phyloP scores from a whole-genome alignment of 371 early-diverging fungal species.

The Coemansia sp. region DNA sequence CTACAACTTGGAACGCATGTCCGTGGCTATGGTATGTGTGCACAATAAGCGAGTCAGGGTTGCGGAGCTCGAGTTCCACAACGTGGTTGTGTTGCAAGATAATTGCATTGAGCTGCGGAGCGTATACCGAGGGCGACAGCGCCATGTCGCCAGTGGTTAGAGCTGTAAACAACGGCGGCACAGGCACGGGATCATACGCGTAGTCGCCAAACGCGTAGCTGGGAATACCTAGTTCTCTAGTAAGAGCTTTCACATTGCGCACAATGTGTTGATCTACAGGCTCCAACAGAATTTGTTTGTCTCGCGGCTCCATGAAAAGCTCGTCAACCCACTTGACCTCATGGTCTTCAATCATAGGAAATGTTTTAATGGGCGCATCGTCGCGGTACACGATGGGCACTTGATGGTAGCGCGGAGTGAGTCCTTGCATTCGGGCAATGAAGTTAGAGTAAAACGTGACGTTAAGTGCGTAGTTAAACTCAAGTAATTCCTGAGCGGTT shows the following conservation, averaged over 20 bases:
- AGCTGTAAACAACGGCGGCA: constrained; percentile 69
- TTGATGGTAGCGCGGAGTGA: constrained; percentile 11
- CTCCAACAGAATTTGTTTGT: constrained; percentile 3
- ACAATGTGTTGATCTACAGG: constrained; percentile 9
- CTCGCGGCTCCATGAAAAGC: constrained; percentile 51
- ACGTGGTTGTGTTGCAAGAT: constrained; percentile 55
- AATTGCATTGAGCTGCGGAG: constrained; percentile 45
- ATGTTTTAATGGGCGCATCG: background rate
- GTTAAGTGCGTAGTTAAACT: constrained; percentile 37
- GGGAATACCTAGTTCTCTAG: constrained; percentile 62
- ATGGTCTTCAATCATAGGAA: constrained; percentile 31
- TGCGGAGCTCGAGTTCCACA: constrained; percentile 62
- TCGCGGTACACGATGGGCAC: constrained; percentile 2
- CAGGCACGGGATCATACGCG: constrained; percentile 51
- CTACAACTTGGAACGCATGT: constrained; percentile 75
- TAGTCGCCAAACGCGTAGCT: constrained; percentile 49
- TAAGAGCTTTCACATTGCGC: constrained; percentile 1
- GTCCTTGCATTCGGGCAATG: background rate
- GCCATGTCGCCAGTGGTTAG: constrained; percentile 60
- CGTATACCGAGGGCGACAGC: constrained; percentile 61
- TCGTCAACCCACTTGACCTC: constrained; percentile 28
- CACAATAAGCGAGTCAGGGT: constrained; percentile 57
- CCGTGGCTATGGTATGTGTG: constrained; percentile 88
- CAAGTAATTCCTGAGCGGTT: constrained; percentile 53
- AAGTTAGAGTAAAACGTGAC: constrained; percentile 16